Evolutionary conservation across 2,329 filamentous ascomycete species (phyloP).

Genomic region (Xylaria multiplex): DNA sequence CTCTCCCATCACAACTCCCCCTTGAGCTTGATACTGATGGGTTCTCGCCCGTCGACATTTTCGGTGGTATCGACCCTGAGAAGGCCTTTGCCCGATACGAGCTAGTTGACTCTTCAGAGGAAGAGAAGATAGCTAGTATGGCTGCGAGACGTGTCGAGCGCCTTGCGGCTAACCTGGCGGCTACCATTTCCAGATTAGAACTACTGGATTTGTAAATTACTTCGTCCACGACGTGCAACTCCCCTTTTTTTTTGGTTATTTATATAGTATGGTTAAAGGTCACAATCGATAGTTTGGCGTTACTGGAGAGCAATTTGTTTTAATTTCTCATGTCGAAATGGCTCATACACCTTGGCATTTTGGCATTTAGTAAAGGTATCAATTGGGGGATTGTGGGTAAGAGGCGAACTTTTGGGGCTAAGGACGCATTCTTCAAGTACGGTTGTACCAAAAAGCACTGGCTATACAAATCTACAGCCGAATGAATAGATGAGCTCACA

Average conservation of each 20-base stretch:
- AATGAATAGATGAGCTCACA: background rate
- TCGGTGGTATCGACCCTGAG: slow-evolving; percentile 67
- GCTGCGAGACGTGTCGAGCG: slow-evolving; percentile 62
- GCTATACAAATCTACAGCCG: background rate
- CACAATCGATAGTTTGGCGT: slow-evolving; percentile 24
- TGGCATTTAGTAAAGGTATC: background rate
- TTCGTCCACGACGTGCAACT: background rate
- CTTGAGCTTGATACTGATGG: slow-evolving; percentile 57
- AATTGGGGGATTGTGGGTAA: background rate
- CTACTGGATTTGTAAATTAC: slow-evolving; percentile 48
- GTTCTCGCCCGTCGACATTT: slow-evolving; percentile 55
- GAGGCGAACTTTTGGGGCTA: background rate
- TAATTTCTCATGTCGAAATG: background rate
- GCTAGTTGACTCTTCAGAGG: slow-evolving; percentile 68
- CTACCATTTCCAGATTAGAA: slow-evolving; percentile 52
- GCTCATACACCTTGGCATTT: background rate
- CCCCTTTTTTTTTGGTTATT: slow-evolving; percentile 8
- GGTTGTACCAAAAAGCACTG: slow-evolving; percentile 1
- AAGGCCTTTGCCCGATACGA: slow-evolving; percentile 72
- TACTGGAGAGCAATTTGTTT: background rate
- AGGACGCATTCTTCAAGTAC: background rate
- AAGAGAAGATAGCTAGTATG: slow-evolving; percentile 56
- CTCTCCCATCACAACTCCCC: slow-evolving; percentile 44
- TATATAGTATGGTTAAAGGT: background rate
- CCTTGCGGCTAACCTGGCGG: slow-evolving; percentile 56